phyloP scores from a whole-genome alignment of 805 yeast genomes.

The Myxozyma monticola region DNA sequence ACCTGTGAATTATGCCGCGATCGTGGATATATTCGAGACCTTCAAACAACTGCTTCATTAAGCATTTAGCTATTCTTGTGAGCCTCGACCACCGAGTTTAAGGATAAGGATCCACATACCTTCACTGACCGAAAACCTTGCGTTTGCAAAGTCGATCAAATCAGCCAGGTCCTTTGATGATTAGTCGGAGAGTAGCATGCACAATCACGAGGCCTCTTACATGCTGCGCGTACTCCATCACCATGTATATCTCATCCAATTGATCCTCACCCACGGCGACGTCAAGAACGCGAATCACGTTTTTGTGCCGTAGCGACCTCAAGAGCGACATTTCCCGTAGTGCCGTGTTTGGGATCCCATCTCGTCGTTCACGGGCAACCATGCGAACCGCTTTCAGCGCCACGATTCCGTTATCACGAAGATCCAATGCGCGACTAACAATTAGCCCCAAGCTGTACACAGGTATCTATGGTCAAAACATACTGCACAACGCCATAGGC shows the following conservation, averaged over 20 bases:
- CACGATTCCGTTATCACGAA: constrained; percentile 61
- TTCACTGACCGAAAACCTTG: constrained; percentile 19
- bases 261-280: constrained; percentile 76
- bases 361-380: constrained; percentile 66
- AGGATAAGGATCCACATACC: constrained; percentile 1
- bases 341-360: constrained; percentile 94
- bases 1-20: constrained; percentile 21
- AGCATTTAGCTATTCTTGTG: constrained; percentile 15
- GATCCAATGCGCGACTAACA: constrained; percentile 63
- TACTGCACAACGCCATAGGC: constrained; percentile 25
- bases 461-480: neutral
- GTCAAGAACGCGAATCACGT: constrained; percentile 75
- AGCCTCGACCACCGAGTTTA: neutral
- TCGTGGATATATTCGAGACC: constrained; percentile 26
- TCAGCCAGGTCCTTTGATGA: constrained; percentile 22
- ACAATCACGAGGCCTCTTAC: constrained; percentile 4
- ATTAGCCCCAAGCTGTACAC: neutral
- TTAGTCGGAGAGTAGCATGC: too few relatives aligned
- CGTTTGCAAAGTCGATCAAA: constrained; percentile 16
- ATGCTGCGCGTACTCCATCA: constrained; percentile 86
- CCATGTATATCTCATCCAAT: constrained; percentile 67
- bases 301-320: constrained; percentile 75
- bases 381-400: constrained; percentile 81
- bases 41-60: constrained; percentile 21
- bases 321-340: constrained; percentile 82